These are phyloP conservation scores for Bruguiera gymnorhiza DNA, from an alignment of 345 rosid genomes.

Conservation along the genomic window DNA sequence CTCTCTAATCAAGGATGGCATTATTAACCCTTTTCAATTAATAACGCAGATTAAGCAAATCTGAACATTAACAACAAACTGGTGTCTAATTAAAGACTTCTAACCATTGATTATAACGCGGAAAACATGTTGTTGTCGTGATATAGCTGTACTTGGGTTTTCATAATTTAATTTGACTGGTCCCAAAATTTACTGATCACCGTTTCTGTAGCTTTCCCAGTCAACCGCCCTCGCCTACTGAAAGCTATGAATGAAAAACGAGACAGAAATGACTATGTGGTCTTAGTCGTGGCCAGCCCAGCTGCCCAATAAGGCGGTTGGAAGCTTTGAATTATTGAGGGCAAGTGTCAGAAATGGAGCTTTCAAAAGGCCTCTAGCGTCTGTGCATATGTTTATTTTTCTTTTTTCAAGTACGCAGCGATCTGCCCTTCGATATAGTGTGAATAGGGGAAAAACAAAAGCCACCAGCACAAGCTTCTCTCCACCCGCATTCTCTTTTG, in stretches of 20 bases:
- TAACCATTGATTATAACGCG: too few relatives aligned
- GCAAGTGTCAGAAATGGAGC: conserved; percentile 41
- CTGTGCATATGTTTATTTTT: background rate
- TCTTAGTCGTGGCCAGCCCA: conserved; percentile 34
- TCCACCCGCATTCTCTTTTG: background rate
- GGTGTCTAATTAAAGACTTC: too few relatives aligned
- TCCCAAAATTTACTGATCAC: background rate
- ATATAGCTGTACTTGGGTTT: background rate
- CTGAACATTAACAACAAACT: too few relatives aligned
- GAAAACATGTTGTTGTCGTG: conserved; percentile 1
- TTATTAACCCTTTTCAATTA: too few relatives aligned
- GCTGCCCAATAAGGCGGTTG: too few relatives aligned
- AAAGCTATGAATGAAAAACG: background rate
- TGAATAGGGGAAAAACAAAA: too few relatives aligned
- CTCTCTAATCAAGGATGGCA: too few relatives aligned
- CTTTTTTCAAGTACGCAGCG: conserved; percentile 21
- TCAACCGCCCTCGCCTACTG: conserved; percentile 29
- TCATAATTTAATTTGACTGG: conserved; percentile 7
- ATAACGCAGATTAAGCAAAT: too few relatives aligned
- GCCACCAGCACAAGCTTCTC: too few relatives aligned
- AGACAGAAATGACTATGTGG: background rate
- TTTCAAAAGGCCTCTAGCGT: conserved; percentile 20
- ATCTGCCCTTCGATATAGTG: conserved; percentile 10
- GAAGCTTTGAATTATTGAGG: conserved; percentile 37
- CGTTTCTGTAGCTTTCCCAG: conserved; percentile 37